These are phyloP conservation scores for Mangifera indica DNA, from an alignment of 345 rosid genomes.

Conservation along the genomic window DNA sequence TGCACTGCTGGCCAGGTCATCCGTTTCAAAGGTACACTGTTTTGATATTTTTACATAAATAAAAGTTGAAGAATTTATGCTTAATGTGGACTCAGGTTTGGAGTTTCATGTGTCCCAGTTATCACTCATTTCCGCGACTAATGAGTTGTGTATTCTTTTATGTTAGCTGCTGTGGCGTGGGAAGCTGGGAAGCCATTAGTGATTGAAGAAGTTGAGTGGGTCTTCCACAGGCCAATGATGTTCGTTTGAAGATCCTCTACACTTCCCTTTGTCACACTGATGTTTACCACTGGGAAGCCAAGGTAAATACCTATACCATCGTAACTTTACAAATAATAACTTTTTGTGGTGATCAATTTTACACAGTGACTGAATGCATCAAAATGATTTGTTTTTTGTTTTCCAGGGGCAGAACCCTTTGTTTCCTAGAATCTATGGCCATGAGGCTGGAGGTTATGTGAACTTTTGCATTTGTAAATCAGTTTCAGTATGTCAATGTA, in stretches of 20 bases:
- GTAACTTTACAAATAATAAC: background rate
- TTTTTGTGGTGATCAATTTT: background rate
- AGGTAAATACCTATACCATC: conserved; percentile 11
- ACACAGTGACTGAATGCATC: background rate
- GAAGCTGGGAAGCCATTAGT: conserved; percentile 58
- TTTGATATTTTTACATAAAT: no score
- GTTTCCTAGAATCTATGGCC: conserved; percentile 34
- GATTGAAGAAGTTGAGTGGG: conserved; percentile 55
- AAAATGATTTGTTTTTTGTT: background rate
- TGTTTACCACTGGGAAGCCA: conserved; percentile 40
- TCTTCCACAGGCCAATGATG: conserved; percentile 38
- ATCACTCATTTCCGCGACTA: no score
- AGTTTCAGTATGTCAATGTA: background rate
- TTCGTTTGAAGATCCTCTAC: conserved; percentile 34
- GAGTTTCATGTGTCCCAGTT: no score
- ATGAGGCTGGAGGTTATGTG: conserved; percentile 30
- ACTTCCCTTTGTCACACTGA: conserved; percentile 38
- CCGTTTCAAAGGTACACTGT: conserved; percentile 34
- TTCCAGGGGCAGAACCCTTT: conserved; percentile 27
- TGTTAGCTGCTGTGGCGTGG: conserved; percentile 54
- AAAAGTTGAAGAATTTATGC: background rate
- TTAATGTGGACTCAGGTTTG: background rate
- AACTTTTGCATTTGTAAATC: background rate
- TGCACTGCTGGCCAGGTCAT: conserved; percentile 37
- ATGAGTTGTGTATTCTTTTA: background rate